Evolutionary conservation across 2,329 filamentous ascomycete species (phyloP).

Genomic region (Furcasterigmium sp.): DNA sequence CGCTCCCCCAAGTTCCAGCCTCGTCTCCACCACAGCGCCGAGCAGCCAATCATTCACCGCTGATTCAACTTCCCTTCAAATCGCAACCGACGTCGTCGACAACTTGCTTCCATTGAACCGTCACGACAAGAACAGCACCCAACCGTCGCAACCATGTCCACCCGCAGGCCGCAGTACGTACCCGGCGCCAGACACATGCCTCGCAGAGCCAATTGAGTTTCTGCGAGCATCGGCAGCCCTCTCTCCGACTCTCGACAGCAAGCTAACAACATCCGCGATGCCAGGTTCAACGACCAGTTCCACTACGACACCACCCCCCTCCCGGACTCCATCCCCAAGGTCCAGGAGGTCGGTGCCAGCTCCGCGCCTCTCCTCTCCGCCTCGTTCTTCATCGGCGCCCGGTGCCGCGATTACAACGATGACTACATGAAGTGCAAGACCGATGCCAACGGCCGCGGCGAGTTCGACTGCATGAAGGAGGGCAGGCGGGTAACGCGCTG

Average conservation of each 20-base stretch:
- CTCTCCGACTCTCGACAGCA: neutral
- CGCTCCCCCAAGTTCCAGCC: constrained; percentile 17
- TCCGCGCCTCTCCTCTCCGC: constrained; percentile 90
- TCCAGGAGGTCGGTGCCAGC: constrained; percentile 87
- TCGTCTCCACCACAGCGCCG: constrained; percentile 17
- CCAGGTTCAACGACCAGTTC: constrained; percentile 88
- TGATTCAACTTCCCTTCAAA: constrained; percentile 36
- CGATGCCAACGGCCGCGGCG: constrained; percentile 83
- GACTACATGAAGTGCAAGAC: constrained; percentile 99
- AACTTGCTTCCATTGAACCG: constrained; percentile 7
- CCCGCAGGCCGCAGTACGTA: constrained; percentile 37
- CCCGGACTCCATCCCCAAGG: constrained; percentile 83
- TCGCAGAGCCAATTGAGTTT: constrained; percentile 8
- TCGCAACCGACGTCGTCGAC: constrained; percentile 15
- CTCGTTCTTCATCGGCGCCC: constrained; percentile 93
- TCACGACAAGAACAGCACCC: constrained; percentile 17
- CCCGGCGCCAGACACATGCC: neutral
- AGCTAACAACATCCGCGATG: constrained; percentile 18
- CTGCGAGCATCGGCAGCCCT: constrained; percentile 13
- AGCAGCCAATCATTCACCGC: constrained; percentile 27
- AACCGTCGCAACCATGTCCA: constrained; percentile 30
- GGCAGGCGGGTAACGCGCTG: constrained; percentile 94
- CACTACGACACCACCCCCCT: constrained; percentile 96
- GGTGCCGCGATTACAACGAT: constrained; percentile 94
- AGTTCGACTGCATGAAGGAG: constrained; percentile 93